Evolutionary conservation across 192 early-diverging fungal species (phyloP), one percentile per base, ranked within the genome.

Genomic region (Umbelopsis ramanniana): DNA sequence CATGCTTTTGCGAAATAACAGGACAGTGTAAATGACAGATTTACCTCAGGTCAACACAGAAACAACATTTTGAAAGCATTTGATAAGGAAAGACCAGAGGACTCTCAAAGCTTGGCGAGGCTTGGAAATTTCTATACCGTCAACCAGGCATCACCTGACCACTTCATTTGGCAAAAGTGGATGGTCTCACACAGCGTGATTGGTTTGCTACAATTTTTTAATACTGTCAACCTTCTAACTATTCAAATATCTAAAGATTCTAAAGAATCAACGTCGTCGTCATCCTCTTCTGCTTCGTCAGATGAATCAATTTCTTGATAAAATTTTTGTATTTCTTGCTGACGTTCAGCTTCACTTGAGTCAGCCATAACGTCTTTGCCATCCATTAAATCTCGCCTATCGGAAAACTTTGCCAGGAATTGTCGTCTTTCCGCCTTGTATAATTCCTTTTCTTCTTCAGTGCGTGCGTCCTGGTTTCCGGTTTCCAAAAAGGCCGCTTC

Each of bases 21-120:
- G 67, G 38, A 29, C 19, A 50, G 22, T 17, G 23, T 17, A 29
- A 71, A 43, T 43, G 40, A 43, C n/a, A 43, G 11, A 5, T 2
- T 72, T 76, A 76, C 75, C 75, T 71, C 46, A 76, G 67, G 38
- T 54, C 67, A 53, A 76, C 72, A 68, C 75, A 76, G 22, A 76
- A 76, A 38, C 75, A 76, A 45, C 75, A 76, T 23, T 76, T 76
- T 72, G 35, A 73, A 63, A 66, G 67, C 66, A 72, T 76, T 72
- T 11, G 22, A 63, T 23, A 60, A 35, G 45, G 14, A 63, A 50
- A 54, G 33, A 63, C 26, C 17, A 63, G 11, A 37, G 5, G 57
- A 3, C 37, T 11, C 40, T 12, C 40, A 15, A 33, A 17, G 29
- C 57, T 63, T 63, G 57, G 57, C 57, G 33, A 50, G 57, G 26